Percentiles rank a stretch among this genome's conserved stretches.
Conservation (phyloP, 148 eudicot genomes). For the Arbutus unedo region DNA sequence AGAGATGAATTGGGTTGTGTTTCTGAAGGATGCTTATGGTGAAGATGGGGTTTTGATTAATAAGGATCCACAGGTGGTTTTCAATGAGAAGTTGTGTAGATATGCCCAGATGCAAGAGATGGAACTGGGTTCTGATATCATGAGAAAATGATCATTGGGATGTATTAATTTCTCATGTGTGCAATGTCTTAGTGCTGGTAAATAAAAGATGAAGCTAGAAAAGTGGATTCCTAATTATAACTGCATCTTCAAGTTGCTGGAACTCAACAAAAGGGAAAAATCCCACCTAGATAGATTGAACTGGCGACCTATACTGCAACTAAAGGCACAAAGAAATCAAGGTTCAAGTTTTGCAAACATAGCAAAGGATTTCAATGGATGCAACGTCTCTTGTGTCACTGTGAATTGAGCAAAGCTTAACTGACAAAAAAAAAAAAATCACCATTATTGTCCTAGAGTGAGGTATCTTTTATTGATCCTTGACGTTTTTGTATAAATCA, state of each 20-base stretch:
- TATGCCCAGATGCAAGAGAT: slow-evolving; percentile 63
- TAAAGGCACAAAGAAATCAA: background rate
- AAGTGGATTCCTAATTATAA: background rate
- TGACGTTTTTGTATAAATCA: background rate
- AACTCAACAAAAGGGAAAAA: background rate
- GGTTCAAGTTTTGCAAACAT: background rate
- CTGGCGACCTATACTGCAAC: background rate
- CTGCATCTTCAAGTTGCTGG: background rate
- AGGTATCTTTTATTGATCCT: slow-evolving; percentile 5
- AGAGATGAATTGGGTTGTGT: slow-evolving; percentile 96
- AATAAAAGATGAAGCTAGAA: background rate
- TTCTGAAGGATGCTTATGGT: slow-evolving; percentile 73
- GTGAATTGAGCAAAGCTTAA: slow-evolving; percentile 3
- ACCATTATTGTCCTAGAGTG: background rate
- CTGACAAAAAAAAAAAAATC: background rate
- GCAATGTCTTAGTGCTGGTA: background rate
- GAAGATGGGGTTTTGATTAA: slow-evolving; percentile 62
- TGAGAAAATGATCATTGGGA: slow-evolving; percentile 3
- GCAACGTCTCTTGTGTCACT: background rate
- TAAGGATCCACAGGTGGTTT: slow-evolving; percentile 79
- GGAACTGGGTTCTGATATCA: slow-evolving; percentile 17
- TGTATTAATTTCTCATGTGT: background rate
- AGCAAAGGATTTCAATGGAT: slow-evolving; percentile 5
- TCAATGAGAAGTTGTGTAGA: slow-evolving; percentile 59
- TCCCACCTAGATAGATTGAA: background rate